These are phyloP conservation scores for Hypoxylon sp. DNA, from an alignment of 2,329 filamentous ascomycete genomes.

Conservation along the genomic window DNA sequence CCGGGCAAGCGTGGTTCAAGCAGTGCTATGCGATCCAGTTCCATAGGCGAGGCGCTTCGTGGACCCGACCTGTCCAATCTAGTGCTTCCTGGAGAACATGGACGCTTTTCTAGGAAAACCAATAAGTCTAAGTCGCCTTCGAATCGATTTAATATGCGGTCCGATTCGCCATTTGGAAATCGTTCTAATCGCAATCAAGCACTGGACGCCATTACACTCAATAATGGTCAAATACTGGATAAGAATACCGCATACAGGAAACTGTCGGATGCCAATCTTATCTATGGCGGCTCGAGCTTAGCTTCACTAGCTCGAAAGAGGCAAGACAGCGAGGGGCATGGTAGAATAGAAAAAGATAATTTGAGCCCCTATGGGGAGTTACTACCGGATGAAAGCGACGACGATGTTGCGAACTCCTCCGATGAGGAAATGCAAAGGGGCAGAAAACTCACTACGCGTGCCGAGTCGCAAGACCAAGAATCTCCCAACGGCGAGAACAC, in stretches of 20 bases:
- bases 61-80: conserved; percentile 66
- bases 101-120: conserved; percentile 59
- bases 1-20: conserved; percentile 59
- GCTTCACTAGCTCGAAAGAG: conserved; percentile 73
- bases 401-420: conserved; percentile 67
- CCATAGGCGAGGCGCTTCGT: conserved; percentile 70
- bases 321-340: conserved; percentile 59
- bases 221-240: conserved; percentile 75
- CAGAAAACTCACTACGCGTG: conserved; percentile 68
- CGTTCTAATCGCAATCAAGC: conserved; percentile 56
- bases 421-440: conserved; percentile 78
- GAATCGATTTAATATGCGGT: conserved; percentile 64
- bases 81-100: conserved; percentile 63
- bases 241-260: conserved; percentile 78
- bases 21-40: conserved; percentile 53
- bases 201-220: conserved; percentile 66
- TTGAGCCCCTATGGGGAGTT: conserved; percentile 76
- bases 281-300: conserved; percentile 74
- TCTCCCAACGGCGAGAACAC: conserved; percentile 55
- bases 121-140: conserved; percentile 70
- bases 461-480: conserved; percentile 59
- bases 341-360: conserved; percentile 78
- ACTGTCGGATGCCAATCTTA: conserved; percentile 79
- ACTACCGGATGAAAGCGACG: conserved; percentile 76
- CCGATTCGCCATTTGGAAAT: conserved; percentile 62